These are phyloP conservation scores for Zygosaccharomyces rouxii DNA, from an alignment of 805 yeast genomes.

Conservation along the genomic window DNA sequence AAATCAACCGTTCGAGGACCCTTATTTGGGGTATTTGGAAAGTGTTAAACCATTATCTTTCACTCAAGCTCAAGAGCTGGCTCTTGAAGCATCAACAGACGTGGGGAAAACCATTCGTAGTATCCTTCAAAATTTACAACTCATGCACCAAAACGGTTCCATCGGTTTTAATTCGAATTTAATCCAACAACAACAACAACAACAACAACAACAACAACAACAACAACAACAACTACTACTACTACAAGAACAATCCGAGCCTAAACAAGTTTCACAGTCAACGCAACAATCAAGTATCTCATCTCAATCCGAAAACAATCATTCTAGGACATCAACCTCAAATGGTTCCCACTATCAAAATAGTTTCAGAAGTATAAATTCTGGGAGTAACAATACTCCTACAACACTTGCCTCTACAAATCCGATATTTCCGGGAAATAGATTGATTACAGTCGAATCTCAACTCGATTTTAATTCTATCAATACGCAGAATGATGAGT, in stretches of 20 bases:
- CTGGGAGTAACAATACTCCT: background rate
- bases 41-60: constrained; percentile 14
- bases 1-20: background rate
- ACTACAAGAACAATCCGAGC: background rate
- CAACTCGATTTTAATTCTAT: background rate
- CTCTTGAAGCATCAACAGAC: background rate
- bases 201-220: too few species aligned
- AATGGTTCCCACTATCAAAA: background rate
- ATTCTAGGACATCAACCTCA: background rate
- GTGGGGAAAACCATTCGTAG: background rate
- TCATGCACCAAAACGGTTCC: background rate
- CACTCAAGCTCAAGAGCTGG: background rate
- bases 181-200: background rate
- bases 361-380: background rate
- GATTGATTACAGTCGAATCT: background rate
- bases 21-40: constrained; percentile 9
- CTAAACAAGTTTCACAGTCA: background rate
- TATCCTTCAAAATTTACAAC: background rate
- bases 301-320: background rate
- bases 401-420: background rate
- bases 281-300: background rate
- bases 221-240: too few species aligned
- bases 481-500: background rate
- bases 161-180: background rate
- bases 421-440: background rate